Evolutionary conservation across 768 basidiomycete genomes (phyloP).

Genomic region (Mrakia frigida): DNA sequence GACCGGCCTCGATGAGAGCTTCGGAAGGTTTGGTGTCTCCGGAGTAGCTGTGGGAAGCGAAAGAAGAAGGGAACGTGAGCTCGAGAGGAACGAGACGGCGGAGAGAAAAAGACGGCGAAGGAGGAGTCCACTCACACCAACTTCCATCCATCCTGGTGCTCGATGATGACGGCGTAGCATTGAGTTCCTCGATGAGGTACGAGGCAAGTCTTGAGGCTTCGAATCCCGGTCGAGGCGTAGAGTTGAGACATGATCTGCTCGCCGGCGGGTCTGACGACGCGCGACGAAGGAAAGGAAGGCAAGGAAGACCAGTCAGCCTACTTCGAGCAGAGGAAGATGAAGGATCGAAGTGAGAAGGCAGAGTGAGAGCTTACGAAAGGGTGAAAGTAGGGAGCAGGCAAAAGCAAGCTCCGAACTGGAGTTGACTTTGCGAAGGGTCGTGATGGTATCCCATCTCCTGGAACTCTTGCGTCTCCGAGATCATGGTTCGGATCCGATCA

Average conservation of each 20-base stretch:
- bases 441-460: constrained; percentile 61
- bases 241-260: neutral
- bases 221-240: constrained; percentile 51
- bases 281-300: neutral
- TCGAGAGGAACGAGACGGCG: neutral
- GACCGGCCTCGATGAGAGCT: constrained; percentile 60
- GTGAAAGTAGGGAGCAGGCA: neutral
- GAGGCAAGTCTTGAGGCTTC: constrained; percentile 61
- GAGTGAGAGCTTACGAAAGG: neutral
- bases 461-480: constrained; percentile 66
- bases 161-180: constrained; percentile 67
- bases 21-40: constrained; percentile 81
- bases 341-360: neutral
- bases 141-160: constrained; percentile 69
- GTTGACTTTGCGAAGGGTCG: neutral
- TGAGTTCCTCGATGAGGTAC: constrained; percentile 62
- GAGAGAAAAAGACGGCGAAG: neutral
- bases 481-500: constrained; percentile 52
- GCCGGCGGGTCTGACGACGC: neutral
- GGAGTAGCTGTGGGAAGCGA: constrained; percentile 74
- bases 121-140: constrained; percentile 54
- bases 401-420: constrained; percentile 33
- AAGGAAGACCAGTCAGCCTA: neutral
- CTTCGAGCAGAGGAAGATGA: too few relatives aligned
- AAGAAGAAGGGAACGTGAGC: constrained; percentile 78